Conservation (phyloP, 1,284 basidiomycete genomes). For the Apiotrichum domesticum region DNA sequence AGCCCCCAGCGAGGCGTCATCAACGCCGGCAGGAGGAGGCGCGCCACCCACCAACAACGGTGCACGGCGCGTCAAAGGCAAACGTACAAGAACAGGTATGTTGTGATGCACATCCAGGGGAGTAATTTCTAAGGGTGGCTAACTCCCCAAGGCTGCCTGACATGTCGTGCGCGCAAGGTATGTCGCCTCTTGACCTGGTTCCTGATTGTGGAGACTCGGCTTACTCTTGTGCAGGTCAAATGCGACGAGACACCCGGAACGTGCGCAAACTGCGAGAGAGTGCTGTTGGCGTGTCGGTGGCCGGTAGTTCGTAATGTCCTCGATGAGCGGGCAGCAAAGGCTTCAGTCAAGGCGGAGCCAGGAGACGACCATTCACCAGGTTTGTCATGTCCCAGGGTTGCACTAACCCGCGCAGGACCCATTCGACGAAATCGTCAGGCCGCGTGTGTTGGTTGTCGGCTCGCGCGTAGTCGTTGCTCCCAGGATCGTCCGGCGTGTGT, state of each 20-base stretch:
- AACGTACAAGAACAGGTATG: slow-evolving; percentile 17
- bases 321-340: slow-evolving; percentile 5
- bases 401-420: slow-evolving; percentile 2
- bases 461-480: slow-evolving; percentile 8
- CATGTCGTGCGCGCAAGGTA: slow-evolving; percentile 20
- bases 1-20: background rate
- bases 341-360: background rate
- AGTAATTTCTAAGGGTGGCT: background rate
- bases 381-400: no score
- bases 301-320: slow-evolving; percentile 16
- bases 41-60: background rate
- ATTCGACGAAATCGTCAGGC: slow-evolving; percentile 11
- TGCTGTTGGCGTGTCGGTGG: slow-evolving; percentile 19
- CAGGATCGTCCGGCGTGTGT: slow-evolving; percentile 13
- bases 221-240: slow-evolving; percentile 13
- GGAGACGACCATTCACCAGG: background rate
- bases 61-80: slow-evolving; percentile 13
- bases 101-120: background rate
- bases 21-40: background rate
- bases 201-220: background rate
- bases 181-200: background rate
- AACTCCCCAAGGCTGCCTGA: slow-evolving; percentile 13
- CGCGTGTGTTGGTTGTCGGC: slow-evolving; percentile 7
- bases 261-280: slow-evolving; percentile 22
- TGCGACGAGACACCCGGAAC: slow-evolving; percentile 22